Conservation (phyloP, 306 rosid genomes). For the Cucurbita ficifolia region DNA sequence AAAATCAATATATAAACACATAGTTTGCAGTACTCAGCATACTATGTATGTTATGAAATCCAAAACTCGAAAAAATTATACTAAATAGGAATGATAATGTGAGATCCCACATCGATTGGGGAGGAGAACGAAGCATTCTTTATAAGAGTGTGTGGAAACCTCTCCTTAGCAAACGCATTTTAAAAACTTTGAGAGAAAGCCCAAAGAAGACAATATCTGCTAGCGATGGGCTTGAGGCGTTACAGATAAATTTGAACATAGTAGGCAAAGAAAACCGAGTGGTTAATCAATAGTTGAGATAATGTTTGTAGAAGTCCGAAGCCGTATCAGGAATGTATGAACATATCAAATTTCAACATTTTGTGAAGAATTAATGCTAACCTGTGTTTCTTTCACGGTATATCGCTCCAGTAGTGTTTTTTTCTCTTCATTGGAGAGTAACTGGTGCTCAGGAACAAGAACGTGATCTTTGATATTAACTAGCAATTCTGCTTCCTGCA, state of each 20-base stretch:
- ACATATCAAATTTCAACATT: neutral
- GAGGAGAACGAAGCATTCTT: no score
- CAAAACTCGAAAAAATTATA: neutral
- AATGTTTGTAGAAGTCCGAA: neutral
- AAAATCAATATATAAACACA: neutral
- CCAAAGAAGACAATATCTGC: no score
- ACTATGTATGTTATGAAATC: neutral
- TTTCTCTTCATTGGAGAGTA: constrained; percentile 49
- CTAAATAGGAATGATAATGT: neutral
- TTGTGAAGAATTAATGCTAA: constrained; percentile 9
- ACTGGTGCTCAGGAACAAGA: constrained; percentile 70
- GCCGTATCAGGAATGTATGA: neutral
- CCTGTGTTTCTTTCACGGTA: constrained; percentile 82
- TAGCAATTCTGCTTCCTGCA: constrained; percentile 68
- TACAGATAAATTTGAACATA: neutral
- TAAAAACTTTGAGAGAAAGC: no score
- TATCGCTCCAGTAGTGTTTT: constrained; percentile 73
- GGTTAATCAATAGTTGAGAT: neutral
- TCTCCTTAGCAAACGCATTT: no score
- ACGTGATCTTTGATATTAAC: constrained; percentile 57
- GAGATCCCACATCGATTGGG: no score
- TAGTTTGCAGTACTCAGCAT: neutral
- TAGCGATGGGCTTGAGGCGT: no score
- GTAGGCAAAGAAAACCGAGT: neutral
- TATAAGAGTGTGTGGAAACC: no score